phyloP scores from a whole-genome alignment of 2,329 filamentous ascomycete species.

The Pseudodiploospora longispora region DNA sequence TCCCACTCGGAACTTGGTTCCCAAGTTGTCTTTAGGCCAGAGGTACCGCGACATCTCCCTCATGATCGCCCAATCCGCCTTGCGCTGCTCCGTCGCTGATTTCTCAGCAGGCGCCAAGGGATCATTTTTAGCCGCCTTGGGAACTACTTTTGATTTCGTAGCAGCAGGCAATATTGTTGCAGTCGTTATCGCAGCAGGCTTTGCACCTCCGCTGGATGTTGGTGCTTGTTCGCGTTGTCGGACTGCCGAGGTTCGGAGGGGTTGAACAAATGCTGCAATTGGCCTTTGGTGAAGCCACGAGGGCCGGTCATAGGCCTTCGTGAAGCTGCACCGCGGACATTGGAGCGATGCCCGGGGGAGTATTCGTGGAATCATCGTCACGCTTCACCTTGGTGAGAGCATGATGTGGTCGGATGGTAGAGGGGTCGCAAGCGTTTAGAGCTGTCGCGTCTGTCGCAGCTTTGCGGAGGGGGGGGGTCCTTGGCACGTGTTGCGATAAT shows the following conservation, averaged over 20 bases:
- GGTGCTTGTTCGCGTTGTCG: conserved; percentile 17
- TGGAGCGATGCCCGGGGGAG: conserved; percentile 23
- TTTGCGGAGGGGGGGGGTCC: too few species aligned
- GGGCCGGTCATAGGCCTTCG: conserved; percentile 17
- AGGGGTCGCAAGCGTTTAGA: background rate
- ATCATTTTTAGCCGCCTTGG: conserved; percentile 18
- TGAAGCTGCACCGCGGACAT: conserved; percentile 22
- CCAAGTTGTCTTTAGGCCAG: conserved; percentile 76
- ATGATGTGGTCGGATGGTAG: conserved; percentile 11
- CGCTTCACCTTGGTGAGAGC: conserved; percentile 16
- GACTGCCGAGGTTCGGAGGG: conserved; percentile 24
- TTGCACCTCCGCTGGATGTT: conserved; percentile 10
- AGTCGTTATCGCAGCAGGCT: conserved; percentile 11
- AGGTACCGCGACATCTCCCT: conserved; percentile 95
- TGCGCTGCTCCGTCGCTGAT: conserved; percentile 78
- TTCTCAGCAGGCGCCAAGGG: conserved; percentile 27
- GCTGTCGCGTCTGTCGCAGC: background rate
- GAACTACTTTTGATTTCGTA: conserved; percentile 3
- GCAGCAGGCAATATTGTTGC: conserved; percentile 3
- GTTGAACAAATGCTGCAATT: conserved; percentile 14
- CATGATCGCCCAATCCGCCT: conserved; percentile 97
- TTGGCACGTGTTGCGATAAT: too few species aligned
- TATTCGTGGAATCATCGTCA: conserved; percentile 30
- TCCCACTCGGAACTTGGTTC: conserved; percentile 74
- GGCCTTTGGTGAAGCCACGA: conserved; percentile 21